These are phyloP conservation scores for Acanthamoeba royreba DNA, from an alignment of 208 protist species.

Conservation along the genomic window DNA sequence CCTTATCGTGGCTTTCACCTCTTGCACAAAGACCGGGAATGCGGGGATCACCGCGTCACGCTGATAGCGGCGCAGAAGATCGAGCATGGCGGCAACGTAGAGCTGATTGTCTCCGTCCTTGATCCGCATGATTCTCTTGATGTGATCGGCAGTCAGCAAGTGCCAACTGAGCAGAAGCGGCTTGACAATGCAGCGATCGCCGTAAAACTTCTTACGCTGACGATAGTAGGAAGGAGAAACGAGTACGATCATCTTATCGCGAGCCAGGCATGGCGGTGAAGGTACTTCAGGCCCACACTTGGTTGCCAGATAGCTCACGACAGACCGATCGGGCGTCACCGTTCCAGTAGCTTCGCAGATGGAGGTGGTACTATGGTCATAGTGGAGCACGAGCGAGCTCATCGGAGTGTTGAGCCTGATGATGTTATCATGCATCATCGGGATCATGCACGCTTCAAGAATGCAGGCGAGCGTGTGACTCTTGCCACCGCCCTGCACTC, in stretches of 20 bases:
- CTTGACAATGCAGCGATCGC: slow-evolving; percentile 18
- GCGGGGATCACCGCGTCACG: not conserved
- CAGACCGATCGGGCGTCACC: not conserved
- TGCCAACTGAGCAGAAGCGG: slow-evolving; percentile 43
- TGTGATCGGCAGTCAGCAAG: slow-evolving; percentile 31
- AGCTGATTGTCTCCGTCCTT: slow-evolving; percentile 26
- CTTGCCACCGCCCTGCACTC: slow-evolving; percentile 45
- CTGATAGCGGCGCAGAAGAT: not conserved
- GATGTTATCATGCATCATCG: not conserved
- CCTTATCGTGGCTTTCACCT: not conserved
- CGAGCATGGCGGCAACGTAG: slow-evolving; percentile 11
- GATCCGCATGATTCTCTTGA: slow-evolving; percentile 53
- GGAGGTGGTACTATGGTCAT: slow-evolving; percentile 31
- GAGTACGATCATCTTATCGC: not conserved
- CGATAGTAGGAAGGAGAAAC: slow-evolving; percentile 35
- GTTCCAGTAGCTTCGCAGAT: slow-evolving; percentile 33
- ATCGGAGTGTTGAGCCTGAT: not conserved
- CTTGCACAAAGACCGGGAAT: not conserved
- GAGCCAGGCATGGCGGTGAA: not conserved
- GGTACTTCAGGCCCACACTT: no score
- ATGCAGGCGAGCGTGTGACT: slow-evolving; percentile 34
- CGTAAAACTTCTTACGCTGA: slow-evolving; percentile 12
- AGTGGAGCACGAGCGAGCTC: slow-evolving; percentile 45
- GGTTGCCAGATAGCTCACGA: not conserved
- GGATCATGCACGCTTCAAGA: slow-evolving; percentile 30